Conservation (phyloP, 2,329 filamentous ascomycete genomes). For the Dichotomopilus funicola region DNA sequence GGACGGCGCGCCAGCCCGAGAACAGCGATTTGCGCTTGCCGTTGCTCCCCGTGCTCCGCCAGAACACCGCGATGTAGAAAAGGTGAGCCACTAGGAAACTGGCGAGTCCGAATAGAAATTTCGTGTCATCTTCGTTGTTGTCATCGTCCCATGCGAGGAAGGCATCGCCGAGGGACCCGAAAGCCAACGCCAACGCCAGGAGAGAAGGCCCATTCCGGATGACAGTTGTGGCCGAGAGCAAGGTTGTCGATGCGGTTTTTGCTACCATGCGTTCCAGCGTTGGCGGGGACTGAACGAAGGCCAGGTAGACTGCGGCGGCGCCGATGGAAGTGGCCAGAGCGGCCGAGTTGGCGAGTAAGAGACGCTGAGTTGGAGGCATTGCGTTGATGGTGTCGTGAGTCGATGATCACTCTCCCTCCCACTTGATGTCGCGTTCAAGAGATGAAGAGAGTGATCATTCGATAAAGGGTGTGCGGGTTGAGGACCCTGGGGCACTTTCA, state of each 20-base stretch:
- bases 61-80: constrained; percentile 29
- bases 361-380: too few species aligned
- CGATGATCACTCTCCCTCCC: too few species aligned
- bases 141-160: constrained; percentile 31
- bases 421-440: too few species aligned
- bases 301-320: constrained; percentile 13
- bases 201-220: constrained; percentile 17
- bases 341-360: background rate
- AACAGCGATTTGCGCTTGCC: constrained; percentile 1
- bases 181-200: constrained; percentile 26
- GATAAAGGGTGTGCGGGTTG: too few species aligned
- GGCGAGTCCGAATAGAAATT: constrained; percentile 29
- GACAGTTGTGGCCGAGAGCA: constrained; percentile 24
- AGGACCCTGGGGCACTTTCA: too few species aligned
- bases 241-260: constrained; percentile 29
- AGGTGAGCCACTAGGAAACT: constrained; percentile 32
- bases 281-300: constrained; percentile 17
- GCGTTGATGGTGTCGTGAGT: too few species aligned
- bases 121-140: constrained; percentile 15
- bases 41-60: constrained; percentile 10
- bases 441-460: too few species aligned
- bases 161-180: constrained; percentile 31
- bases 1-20: constrained; percentile 12
- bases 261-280: constrained; percentile 25
- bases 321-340: constrained; percentile 17